Evolutionary conservation across 441 rosid genomes (phyloP).

Genomic region (Metrosideros polymorpha): DNA sequence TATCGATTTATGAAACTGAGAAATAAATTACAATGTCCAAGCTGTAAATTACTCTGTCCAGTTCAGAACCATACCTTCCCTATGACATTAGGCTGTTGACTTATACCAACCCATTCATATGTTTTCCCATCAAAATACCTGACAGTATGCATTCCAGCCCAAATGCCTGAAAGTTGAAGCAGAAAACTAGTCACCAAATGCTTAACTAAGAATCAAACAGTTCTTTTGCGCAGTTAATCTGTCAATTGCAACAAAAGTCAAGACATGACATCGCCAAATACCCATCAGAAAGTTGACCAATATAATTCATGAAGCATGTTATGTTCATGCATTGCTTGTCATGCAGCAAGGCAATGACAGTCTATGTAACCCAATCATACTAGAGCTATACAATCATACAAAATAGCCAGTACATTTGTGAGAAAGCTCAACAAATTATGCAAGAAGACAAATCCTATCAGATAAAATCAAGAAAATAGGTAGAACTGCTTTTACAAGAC

Average conservation of each 20-base stretch:
- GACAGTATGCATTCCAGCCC: constrained; percentile 99
- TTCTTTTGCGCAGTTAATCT: neutral
- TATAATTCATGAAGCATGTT: neutral
- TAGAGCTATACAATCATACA: neutral
- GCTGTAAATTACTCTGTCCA: neutral
- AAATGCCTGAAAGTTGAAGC: constrained; percentile 54
- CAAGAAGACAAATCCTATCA: neutral
- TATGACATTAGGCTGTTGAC: constrained; percentile 90
- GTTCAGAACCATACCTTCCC: constrained; percentile 50
- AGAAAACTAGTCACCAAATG: neutral
- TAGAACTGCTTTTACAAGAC: neutral
- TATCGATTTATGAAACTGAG: neutral
- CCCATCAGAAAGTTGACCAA: neutral
- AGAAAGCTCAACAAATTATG: neutral
- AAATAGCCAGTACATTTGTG: neutral
- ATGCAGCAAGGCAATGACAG: neutral
- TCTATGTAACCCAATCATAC: neutral
- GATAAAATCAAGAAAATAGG: neutral
- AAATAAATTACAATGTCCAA: neutral
- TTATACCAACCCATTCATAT: constrained; percentile 98
- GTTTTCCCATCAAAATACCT: constrained; percentile 95
- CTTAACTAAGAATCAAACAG: neutral
- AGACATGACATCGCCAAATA: neutral
- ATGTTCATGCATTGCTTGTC: neutral
- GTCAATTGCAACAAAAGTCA: neutral